A percentile compares a stretch with the other conserved stretches of the same genome.
These are phyloP conservation scores for Rhodamnia rubescens DNA, from an alignment of 345 rosid species.

Conservation along the genomic window DNA sequence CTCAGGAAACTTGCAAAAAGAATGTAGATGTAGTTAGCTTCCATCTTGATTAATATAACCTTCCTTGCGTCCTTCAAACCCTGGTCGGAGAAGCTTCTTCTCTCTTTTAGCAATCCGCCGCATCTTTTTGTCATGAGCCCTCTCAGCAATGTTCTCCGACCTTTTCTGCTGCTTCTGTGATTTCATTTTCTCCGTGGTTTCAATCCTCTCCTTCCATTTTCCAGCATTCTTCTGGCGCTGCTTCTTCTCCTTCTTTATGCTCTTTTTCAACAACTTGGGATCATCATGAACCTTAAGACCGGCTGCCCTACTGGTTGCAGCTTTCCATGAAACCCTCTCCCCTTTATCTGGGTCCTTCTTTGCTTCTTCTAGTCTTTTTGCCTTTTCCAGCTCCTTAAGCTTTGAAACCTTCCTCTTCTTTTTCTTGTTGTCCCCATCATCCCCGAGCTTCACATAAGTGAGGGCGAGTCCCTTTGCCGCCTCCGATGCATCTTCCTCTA, in stretches of 20 bases:
- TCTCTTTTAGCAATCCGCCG: constrained; percentile 73
- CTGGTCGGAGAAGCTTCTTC: constrained; percentile 80
- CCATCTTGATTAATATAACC: constrained; percentile 12
- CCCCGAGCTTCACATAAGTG: constrained; percentile 60
- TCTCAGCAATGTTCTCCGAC: constrained; percentile 55
- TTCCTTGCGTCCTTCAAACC: constrained; percentile 74
- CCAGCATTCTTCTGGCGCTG: constrained; percentile 57
- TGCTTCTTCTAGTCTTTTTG: constrained; percentile 42
- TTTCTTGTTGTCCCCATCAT: constrained; percentile 39
- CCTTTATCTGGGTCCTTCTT: constrained; percentile 83
- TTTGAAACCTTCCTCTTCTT: constrained; percentile 54
- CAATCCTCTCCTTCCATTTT: constrained; percentile 83
- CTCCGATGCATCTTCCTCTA: constrained; percentile 48
- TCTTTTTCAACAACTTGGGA: constrained; percentile 65
- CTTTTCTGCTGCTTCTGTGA: constrained; percentile 69
- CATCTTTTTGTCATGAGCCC: constrained; percentile 62
- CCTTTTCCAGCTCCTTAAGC: constrained; percentile 59
- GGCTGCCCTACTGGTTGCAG: constrained; percentile 71
- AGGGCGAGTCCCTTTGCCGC: constrained; percentile 71
- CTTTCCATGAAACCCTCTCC: constrained; percentile 45
- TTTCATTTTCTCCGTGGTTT: constrained; percentile 46
- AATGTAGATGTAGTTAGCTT: background rate
- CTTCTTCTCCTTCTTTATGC: constrained; percentile 65
- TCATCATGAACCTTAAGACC: constrained; percentile 82
- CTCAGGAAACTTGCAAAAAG: background rate